Percentiles rank a stretch among this genome's conserved stretches.
phyloP scores from a whole-genome alignment of 1,139 yeast genomes.

The Hansenula lynferdii region DNA sequence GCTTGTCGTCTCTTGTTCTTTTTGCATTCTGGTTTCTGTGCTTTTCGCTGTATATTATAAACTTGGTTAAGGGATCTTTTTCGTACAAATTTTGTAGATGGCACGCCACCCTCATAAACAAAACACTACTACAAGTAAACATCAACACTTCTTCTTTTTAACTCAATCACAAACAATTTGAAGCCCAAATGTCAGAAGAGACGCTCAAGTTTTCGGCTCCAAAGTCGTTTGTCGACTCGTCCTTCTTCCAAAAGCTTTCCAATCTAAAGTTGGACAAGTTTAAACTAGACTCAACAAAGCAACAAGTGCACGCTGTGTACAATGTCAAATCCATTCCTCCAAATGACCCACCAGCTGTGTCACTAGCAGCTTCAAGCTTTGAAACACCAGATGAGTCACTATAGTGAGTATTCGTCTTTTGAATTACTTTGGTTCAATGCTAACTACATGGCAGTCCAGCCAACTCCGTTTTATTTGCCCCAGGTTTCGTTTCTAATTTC shows the following conservation, averaged over 20 bases:
- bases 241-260: conserved; percentile 75
- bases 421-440: not conserved
- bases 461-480: conserved; percentile 23
- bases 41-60: not conserved
- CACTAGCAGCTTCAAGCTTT: conserved; percentile 21
- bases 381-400: conserved; percentile 9
- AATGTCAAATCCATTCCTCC: conserved; percentile 14
- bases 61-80: not conserved
- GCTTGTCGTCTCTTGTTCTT: conserved; percentile 3
- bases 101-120: not conserved
- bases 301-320: conserved; percentile 26
- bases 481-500: conserved; percentile 50
- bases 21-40: not conserved
- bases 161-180: not conserved
- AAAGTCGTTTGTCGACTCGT: conserved; percentile 75
- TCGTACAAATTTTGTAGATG: not conserved
- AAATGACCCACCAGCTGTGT: conserved; percentile 18
- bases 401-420: conserved; percentile 8
- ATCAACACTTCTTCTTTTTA: not conserved
- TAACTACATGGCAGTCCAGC: conserved; percentile 13
- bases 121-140: not conserved
- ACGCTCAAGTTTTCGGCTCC: conserved; percentile 45
- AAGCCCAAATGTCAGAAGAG: conserved; percentile 4
- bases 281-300: conserved; percentile 36
- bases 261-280: conserved; percentile 61